These are phyloP conservation scores for Eleusine indica DNA, from an alignment of 176 grass and related monocot genomes.

Conservation along the genomic window DNA sequence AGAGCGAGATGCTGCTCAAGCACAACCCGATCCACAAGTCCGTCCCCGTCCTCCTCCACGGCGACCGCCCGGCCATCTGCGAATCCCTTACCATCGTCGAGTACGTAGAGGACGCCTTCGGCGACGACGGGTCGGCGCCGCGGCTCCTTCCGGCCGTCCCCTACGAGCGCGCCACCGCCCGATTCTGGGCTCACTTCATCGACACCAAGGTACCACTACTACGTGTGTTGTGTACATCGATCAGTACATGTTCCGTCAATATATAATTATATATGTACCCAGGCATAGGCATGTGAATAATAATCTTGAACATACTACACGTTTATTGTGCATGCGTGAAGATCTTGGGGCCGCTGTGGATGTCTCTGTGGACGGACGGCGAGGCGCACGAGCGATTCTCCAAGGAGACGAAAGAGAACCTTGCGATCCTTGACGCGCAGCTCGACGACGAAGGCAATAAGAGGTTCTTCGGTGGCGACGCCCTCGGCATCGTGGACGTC, in stretches of 20 bases:
- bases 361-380: constrained; percentile 11
- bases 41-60: constrained; percentile 46
- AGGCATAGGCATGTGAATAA: too few relatives aligned
- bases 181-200: constrained; percentile 45
- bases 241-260: too few relatives aligned
- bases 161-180: constrained; percentile 42
- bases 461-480: constrained; percentile 26
- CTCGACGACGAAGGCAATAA: background rate
- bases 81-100: constrained; percentile 39
- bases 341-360: background rate
- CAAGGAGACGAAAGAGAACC: background rate
- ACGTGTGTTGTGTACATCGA: too few relatives aligned
- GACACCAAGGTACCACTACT: constrained; percentile 33
- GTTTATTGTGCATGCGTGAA: too few relatives aligned
- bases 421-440: constrained; percentile 19
- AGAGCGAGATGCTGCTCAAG: constrained; percentile 34
- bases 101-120: constrained; percentile 47
- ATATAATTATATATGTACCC: too few relatives aligned
- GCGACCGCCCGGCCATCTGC: constrained; percentile 5
- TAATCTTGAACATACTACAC: background rate
- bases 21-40: constrained; percentile 44
- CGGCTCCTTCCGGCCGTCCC: constrained; percentile 29
- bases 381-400: background rate
- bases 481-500: constrained; percentile 3
- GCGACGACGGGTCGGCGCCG: constrained; percentile 1